phyloP scores from a whole-genome alignment of 495 filamentous ascomycete species.

The Penicillium daleae region DNA sequence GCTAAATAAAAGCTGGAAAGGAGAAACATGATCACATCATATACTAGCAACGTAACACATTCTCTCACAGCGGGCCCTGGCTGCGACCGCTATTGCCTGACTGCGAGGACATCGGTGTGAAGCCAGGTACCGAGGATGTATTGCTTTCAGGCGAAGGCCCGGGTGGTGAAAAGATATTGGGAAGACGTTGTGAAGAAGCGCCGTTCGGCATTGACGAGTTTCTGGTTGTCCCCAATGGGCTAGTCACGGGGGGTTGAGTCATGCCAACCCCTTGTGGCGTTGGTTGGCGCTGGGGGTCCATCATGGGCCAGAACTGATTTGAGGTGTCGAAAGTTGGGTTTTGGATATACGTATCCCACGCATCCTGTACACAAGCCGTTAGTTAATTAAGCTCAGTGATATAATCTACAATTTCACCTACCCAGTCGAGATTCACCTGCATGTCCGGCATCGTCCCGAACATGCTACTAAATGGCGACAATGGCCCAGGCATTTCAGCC shows the following conservation, averaged over 20 bases:
- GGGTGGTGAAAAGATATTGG: conserved; percentile 26
- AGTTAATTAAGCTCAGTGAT: not conserved
- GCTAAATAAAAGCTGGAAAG: not conserved
- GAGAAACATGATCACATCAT: conserved; percentile 2
- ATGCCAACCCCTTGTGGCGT: conserved; percentile 22
- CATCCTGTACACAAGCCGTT: conserved; percentile 42
- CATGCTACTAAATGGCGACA: conserved; percentile 59
- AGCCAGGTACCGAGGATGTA: conserved; percentile 20
- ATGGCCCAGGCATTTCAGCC: conserved; percentile 39
- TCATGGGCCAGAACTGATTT: conserved; percentile 53
- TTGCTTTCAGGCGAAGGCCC: conserved; percentile 24
- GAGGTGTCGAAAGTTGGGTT: conserved; percentile 50
- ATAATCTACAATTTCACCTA: conserved; percentile 42
- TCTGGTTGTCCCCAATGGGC: conserved; percentile 18
- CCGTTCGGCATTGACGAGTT: conserved; percentile 16
- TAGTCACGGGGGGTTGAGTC: conserved; percentile 22
- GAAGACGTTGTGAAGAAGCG: conserved; percentile 10
- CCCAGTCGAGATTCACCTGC: conserved; percentile 78
- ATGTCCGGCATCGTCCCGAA: conserved; percentile 65
- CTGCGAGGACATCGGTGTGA: conserved; percentile 21
- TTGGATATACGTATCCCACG: conserved; percentile 61
- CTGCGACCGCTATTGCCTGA: conserved; percentile 5
- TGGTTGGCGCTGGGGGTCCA: conserved; percentile 39
- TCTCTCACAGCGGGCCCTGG: conserved; percentile 12
- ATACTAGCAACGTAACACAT: not conserved